Evolutionary conservation across 1,139 yeast species (phyloP).

Genomic region (Hansenula lynferdii): DNA sequence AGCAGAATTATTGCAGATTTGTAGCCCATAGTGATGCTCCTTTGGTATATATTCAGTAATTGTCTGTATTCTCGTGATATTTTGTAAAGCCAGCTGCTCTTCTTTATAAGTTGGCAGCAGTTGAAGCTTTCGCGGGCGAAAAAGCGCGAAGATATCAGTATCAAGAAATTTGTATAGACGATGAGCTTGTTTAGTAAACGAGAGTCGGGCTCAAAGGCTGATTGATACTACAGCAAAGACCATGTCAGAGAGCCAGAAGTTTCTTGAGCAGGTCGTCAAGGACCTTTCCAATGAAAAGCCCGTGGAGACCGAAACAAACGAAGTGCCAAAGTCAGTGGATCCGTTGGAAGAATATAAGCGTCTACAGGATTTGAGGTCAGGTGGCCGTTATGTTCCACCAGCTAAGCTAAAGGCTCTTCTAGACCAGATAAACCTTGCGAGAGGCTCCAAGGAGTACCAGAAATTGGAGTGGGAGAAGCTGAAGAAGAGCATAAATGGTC

Average conservation of each 20-base stretch:
- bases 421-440: constrained; percentile 29
- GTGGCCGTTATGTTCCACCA: constrained; percentile 50
- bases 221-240: too few relatives aligned
- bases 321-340: constrained; percentile 14
- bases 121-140: too few relatives aligned
- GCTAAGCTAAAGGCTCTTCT: constrained; percentile 41
- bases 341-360: constrained; percentile 33
- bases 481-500: constrained; percentile 41
- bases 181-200: too few relatives aligned
- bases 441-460: constrained; percentile 37
- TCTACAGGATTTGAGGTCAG: constrained; percentile 34
- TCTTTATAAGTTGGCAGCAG: too few relatives aligned
- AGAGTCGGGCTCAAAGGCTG: too few relatives aligned
- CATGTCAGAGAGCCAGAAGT: not conserved
- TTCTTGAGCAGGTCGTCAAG: not conserved
- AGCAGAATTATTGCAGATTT: constrained; percentile 13
- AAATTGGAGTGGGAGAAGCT: constrained; percentile 50
- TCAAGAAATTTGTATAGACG: too few relatives aligned
- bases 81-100: not conserved
- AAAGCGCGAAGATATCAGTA: too few relatives aligned
- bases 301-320: not conserved
- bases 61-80: not conserved
- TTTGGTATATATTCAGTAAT: not conserved
- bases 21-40: not conserved
- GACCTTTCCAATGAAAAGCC: not conserved